These are phyloP conservation scores for Chrysosporium keratinophilum DNA, from an alignment of 2,329 filamentous ascomycete species.

Conservation along the genomic window DNA sequence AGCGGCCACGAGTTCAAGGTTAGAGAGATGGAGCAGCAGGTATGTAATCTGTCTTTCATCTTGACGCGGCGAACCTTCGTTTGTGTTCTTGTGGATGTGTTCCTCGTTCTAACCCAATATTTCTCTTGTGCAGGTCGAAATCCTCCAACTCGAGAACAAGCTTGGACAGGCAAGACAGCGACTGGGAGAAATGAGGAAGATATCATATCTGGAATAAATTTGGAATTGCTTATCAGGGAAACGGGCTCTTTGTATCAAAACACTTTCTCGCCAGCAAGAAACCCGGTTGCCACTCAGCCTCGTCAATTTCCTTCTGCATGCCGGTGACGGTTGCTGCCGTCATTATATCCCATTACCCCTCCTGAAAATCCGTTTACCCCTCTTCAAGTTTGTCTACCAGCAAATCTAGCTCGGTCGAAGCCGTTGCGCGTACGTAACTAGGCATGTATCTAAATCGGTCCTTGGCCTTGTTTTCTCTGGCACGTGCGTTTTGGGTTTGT, in stretches of 20 bases:
- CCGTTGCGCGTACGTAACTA: background rate
- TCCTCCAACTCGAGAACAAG: constrained; percentile 84
- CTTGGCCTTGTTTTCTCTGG: too few relatives aligned
- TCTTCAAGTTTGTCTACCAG: background rate
- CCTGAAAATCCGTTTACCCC: background rate
- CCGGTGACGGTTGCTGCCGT: too few relatives aligned
- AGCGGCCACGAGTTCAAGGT: constrained; percentile 97
- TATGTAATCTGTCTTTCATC: constrained; percentile 38
- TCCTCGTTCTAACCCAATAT: background rate
- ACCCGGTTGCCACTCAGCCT: background rate
- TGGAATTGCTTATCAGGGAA: background rate
- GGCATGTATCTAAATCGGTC: too few relatives aligned
- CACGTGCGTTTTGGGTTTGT: background rate
- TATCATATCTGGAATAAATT: constrained; percentile 73
- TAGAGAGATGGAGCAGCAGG: constrained; percentile 98
- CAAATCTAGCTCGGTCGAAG: background rate
- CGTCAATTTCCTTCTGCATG: background rate
- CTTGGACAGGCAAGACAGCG: constrained; percentile 68
- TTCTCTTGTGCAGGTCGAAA: constrained; percentile 62
- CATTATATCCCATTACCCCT: too few relatives aligned
- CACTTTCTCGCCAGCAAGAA: background rate
- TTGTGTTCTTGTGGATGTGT: background rate
- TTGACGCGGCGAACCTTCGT: background rate
- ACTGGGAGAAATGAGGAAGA: constrained; percentile 95
- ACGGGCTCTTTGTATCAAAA: background rate